Evolutionary conservation across 2,329 filamentous ascomycete genomes (phyloP), one percentile per base, ranked within the genome.

Genomic region (Aciculosporium take): DNA sequence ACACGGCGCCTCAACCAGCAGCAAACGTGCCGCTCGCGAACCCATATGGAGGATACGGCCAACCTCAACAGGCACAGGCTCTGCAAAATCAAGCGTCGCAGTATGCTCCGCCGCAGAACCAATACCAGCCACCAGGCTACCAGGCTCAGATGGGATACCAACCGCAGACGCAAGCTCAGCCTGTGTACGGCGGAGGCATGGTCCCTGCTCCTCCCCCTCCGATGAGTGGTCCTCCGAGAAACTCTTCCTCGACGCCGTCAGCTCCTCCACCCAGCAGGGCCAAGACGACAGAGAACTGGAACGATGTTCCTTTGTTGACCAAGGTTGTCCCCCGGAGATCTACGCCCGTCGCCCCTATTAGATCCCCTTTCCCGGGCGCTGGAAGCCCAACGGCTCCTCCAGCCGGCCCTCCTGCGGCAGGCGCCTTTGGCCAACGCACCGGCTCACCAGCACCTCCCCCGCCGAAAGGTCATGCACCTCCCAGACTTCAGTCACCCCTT

Each of bases 271-370:
- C 84, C 15, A 76, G 84, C 8, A 78, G 76, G 54, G 68, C 75
- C 43, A 80, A 79, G 55, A 81, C 82, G 48, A 79, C 80, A 48
- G 76, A 80, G 23, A 82, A 84, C 51, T 98, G 91, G 91, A 98
- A 98, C 52, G 91, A 98, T 60, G 81, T 93, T 39, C 91, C 91
- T 1, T 74, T 94, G 53, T 83, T 96, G 35, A 71, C 76, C 35
- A 85, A 89, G 65, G 66, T 73, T 41, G 71, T 81, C n/a, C 72
- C 75, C 12, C 78, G 88, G 49, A 76, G 81, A 56, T 71, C 71
- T 35, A 95, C 89, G 1, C 86, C 88, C 42, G 67, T 76, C 17
- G 74, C 77, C 39, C 68, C 81, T 3, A 76, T 87, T 39, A 76
- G 71, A n/a, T 76, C 83, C 15, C 84, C 86, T 7, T 94, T 91